phyloP scores from a whole-genome alignment of 352 stramenopile genomes.

The Achlya hypogyna region DNA sequence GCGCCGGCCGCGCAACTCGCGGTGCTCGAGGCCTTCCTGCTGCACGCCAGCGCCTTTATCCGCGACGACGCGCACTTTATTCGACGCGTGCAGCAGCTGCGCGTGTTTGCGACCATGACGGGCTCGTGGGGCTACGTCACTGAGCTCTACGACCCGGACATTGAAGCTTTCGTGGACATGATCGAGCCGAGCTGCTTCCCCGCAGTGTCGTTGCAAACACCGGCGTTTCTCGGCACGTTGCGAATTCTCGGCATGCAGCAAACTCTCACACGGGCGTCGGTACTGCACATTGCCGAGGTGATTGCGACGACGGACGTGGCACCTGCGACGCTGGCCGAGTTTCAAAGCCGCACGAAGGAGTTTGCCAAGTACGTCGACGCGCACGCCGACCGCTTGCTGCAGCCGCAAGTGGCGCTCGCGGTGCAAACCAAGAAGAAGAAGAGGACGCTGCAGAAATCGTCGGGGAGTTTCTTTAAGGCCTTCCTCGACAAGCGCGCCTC shows the following conservation, averaged over 20 bases:
- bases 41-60: background rate
- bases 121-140: conserved; percentile 46
- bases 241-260: conserved; percentile 58
- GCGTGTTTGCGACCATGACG: conserved; percentile 50
- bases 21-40: background rate
- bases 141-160: conserved; percentile 63
- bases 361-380: conserved; percentile 63
- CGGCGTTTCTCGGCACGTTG: conserved; percentile 40
- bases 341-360: conserved; percentile 33
- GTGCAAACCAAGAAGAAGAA: background rate
- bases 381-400: conserved; percentile 42
- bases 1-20: background rate
- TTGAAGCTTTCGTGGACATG: conserved; percentile 54
- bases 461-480: conserved; percentile 35
- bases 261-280: conserved; percentile 46
- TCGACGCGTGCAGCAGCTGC: conserved; percentile 29
- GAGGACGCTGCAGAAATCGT: background rate
- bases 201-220: conserved; percentile 44
- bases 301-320: conserved; percentile 12
- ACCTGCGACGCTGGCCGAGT: background rate
- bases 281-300: conserved; percentile 27
- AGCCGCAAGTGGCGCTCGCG: background rate
- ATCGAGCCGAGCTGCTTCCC: conserved; percentile 67
- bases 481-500: conserved; percentile 29
- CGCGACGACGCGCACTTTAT: background rate